phyloP scores from a whole-genome alignment of 2,329 filamentous ascomycete species.

The Venturia asperata region DNA sequence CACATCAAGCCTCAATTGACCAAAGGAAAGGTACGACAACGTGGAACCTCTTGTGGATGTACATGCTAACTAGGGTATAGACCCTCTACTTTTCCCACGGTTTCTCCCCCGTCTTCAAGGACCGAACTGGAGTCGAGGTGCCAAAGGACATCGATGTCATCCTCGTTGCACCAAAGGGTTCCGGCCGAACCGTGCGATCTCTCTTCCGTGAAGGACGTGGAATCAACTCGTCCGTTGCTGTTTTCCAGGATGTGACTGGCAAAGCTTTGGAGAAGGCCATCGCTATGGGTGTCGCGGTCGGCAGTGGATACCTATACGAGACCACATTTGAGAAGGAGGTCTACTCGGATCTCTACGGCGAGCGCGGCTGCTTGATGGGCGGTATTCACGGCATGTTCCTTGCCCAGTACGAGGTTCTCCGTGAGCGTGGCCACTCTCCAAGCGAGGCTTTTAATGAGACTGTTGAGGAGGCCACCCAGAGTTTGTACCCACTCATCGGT shows the following conservation, averaged over 20 bases:
- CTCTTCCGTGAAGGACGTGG: conserved; percentile 99
- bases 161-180: conserved; percentile 98
- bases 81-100: conserved; percentile 99
- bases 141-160: conserved; percentile 96
- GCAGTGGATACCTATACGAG: conserved; percentile 98
- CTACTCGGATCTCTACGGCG: conserved; percentile 98
- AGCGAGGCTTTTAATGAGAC: conserved; percentile 99
- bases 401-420: conserved; percentile 99
- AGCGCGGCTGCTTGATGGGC: conserved; percentile 99
- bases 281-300: conserved; percentile 93
- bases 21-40: conserved; percentile 80
- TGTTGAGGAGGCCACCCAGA: conserved; percentile 98
- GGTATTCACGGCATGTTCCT: conserved; percentile 99
- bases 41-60: background rate
- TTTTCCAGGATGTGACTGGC: conserved; percentile 97
- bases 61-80: conserved; percentile 39
- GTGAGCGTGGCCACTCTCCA: conserved; percentile 94
- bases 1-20: conserved; percentile 94
- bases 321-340: conserved; percentile 99
- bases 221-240: conserved; percentile 98
- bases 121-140: conserved; percentile 97
- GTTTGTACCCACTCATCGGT: conserved; percentile 94
- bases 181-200: conserved; percentile 94
- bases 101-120: conserved; percentile 99
- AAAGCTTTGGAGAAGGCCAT: conserved; percentile 97